Evolutionary conservation across 495 filamentous ascomycete genomes (phyloP).

Genomic region (Aspergillus hancockii): DNA sequence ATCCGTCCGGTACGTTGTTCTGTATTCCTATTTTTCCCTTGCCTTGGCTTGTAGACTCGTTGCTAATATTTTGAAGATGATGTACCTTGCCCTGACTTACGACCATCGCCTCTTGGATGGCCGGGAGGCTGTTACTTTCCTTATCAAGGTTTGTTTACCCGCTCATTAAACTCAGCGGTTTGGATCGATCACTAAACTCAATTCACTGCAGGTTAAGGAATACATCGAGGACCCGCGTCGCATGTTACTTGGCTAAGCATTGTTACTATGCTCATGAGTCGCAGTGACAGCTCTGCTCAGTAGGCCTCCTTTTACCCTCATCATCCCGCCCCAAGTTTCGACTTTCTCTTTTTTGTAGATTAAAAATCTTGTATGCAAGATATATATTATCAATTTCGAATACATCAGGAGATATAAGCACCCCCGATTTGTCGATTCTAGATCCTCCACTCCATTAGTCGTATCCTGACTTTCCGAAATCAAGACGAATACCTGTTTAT

Average conservation of each 20-base stretch:
- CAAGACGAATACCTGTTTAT: background rate
- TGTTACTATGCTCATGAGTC: background rate
- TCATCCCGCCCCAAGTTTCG: background rate
- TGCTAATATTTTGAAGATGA: conserved; percentile 65
- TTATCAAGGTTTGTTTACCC: conserved; percentile 68
- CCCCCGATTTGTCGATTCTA: background rate
- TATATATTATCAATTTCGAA: conserved; percentile 14
- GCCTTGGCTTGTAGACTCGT: background rate
- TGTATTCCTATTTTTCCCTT: background rate
- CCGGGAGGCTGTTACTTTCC: conserved; percentile 93
- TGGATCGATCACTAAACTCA: background rate
- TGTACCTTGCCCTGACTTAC: conserved; percentile 97
- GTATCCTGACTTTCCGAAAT: background rate
- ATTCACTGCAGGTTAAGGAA: conserved; percentile 67
- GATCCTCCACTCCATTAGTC: background rate
- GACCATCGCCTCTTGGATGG: conserved; percentile 95
- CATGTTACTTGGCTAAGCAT: conserved; percentile 71
- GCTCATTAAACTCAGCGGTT: background rate
- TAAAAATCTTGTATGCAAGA: conserved; percentile 23
- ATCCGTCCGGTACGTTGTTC: conserved; percentile 71
- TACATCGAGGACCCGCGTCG: conserved; percentile 95
- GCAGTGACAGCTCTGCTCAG: background rate
- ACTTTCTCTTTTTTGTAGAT: conserved; percentile 35
- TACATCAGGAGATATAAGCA: background rate
- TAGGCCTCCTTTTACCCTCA: background rate